Conservation (phyloP, 2,329 filamentous ascomycete genomes). For the Akanthomyces lecanii region DNA sequence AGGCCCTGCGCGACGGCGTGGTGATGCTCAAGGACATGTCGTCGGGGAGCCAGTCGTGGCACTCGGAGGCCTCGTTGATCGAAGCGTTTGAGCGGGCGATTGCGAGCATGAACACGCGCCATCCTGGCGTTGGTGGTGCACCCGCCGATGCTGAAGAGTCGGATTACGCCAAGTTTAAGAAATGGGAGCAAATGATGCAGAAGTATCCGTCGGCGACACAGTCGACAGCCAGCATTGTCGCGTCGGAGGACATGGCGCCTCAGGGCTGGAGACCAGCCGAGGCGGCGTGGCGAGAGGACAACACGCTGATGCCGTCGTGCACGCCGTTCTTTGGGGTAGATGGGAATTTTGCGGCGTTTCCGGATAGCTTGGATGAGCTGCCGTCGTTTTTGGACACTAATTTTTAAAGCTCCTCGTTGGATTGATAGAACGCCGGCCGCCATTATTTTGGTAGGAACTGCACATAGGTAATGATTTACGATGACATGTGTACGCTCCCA, state of each 20-base stretch:
- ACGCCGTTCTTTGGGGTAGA: constrained; percentile 36
- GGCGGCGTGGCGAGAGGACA: constrained; percentile 15
- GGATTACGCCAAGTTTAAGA: constrained; percentile 48
- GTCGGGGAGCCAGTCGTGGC: constrained; percentile 47
- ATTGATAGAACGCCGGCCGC: background rate
- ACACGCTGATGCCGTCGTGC: constrained; percentile 19
- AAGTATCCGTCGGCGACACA: constrained; percentile 31
- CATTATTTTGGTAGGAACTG: no score
- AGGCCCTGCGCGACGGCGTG: constrained; percentile 45
- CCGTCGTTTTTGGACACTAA: constrained; percentile 26
- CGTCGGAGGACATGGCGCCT: background rate
- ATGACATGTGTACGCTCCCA: no score
- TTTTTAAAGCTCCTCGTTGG: background rate
- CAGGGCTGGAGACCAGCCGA: constrained; percentile 17
- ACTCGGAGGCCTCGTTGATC: constrained; percentile 50
- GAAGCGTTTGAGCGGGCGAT: constrained; percentile 48
- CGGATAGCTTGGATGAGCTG: constrained; percentile 37
- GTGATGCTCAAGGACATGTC: constrained; percentile 51
- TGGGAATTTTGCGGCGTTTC: constrained; percentile 34
- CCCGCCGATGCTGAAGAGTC: constrained; percentile 32
- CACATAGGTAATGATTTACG: no score
- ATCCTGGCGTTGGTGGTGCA: constrained; percentile 26
- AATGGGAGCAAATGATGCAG: constrained; percentile 48
- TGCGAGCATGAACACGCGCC: constrained; percentile 41
- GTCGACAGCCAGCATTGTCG: constrained; percentile 5